A percentile compares a stretch with the other conserved stretches of the same genome.
These are phyloP conservation scores for Fusarium sp. DNA, from an alignment of 2,329 filamentous ascomycete species.

Conservation along the genomic window DNA sequence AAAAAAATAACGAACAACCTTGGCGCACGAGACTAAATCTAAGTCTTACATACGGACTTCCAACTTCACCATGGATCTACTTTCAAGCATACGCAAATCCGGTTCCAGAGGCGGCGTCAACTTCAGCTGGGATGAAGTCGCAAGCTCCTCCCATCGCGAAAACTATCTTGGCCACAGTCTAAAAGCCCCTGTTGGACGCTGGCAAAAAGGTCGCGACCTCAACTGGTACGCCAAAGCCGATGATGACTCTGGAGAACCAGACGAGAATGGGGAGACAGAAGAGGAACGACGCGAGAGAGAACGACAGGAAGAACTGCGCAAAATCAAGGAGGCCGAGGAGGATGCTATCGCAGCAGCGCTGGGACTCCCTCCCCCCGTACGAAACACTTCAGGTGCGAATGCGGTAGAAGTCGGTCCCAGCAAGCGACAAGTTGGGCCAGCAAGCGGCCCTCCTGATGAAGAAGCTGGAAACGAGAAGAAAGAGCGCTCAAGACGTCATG, in stretches of 20 bases:
- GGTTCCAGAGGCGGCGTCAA: slow-evolving; percentile 95
- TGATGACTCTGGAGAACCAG: slow-evolving; percentile 54
- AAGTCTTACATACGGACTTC: background rate
- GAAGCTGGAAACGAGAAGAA: slow-evolving; percentile 47
- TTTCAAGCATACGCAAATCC: slow-evolving; percentile 89
- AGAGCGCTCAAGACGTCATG: slow-evolving; percentile 53
- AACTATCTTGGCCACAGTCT: slow-evolving; percentile 91
- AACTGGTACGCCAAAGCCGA: slow-evolving; percentile 75
- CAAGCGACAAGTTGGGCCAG: slow-evolving; percentile 55
- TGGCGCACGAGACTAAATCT: background rate
- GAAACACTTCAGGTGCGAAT: slow-evolving; percentile 74
- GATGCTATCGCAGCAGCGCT: slow-evolving; percentile 89
- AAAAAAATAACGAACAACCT: background rate
- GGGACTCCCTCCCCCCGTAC: slow-evolving; percentile 79
- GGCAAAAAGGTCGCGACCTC: slow-evolving; percentile 83
- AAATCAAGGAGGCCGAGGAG: slow-evolving; percentile 91
- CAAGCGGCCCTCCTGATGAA: slow-evolving; percentile 44
- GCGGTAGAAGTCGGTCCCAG: slow-evolving; percentile 72
- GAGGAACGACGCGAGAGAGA: slow-evolving; percentile 72
- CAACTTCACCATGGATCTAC: slow-evolving; percentile 81
- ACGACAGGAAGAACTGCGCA: slow-evolving; percentile 82
- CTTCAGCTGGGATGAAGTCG: slow-evolving; percentile 97
- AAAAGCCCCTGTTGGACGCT: slow-evolving; percentile 92
- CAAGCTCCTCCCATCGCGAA: slow-evolving; percentile 88
- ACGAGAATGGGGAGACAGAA: slow-evolving; percentile 68